Evolutionary conservation across 2,329 filamentous ascomycete species (phyloP), one percentile per base, ranked within the genome.

Genomic region (Fusarium brevicatenulatum): DNA sequence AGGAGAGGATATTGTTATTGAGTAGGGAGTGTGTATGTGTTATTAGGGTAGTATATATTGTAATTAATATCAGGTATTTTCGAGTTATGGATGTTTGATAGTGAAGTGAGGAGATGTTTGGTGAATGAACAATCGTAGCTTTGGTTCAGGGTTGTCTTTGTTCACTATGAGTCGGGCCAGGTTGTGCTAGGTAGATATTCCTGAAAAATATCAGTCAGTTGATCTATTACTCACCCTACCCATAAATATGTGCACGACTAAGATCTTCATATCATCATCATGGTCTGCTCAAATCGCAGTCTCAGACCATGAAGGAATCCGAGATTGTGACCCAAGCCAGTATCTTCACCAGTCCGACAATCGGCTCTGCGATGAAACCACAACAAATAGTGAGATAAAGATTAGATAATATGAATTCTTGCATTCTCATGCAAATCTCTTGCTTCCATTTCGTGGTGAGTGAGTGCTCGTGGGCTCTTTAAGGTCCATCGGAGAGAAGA

Each of bases 1-100:
- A 13, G 80, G 80, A 9, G 70, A 78, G 49, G 79, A 82, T 47
- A 77, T 82, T 37, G 65, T 81, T 11, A 80, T 82, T 61, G 80
- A 81, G 71, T 82, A 77, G 18, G 30, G 25, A 25, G 25, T 25
- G 11, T 13, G 25, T 21, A 21, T 67, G 23, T 67, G 25, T 44
- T 32, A 49, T 47, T 34, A 55, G 23, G 21, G 23, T 36, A 10
- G 37, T 30, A 40, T 50, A 11, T 30, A 36, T 61, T 72, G 69
- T 72, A 72, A 72, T 72, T 72, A 72, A 72, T 72, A 72, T 42
- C 42, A 72, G 58, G 28, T 39, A 44, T 43, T 55, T 55, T 50
- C 11, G 43, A 19, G 32, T 58, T 7, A 28, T 28, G 34, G 7
- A 7, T 15, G 4, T 11, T 39, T 53, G 34, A 5, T 25, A 12